Conservation (phyloP, 2,329 filamentous ascomycete genomes). For the Myriosclerotinia curreyana region DNA sequence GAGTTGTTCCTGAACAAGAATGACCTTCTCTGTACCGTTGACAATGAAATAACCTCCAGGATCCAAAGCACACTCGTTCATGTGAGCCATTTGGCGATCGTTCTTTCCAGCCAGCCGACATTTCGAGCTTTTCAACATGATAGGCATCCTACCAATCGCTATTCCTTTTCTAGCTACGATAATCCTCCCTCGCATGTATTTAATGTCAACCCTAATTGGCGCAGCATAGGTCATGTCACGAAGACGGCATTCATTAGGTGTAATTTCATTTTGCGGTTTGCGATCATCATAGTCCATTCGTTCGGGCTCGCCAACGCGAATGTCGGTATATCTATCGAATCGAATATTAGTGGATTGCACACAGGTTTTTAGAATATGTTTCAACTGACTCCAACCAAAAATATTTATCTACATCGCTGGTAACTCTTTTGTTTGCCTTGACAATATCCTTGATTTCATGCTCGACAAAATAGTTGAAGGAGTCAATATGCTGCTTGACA, state of each 20-base stretch:
- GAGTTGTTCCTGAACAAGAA: slow-evolving; percentile 94
- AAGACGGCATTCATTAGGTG: slow-evolving; percentile 92
- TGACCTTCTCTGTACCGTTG: slow-evolving; percentile 96
- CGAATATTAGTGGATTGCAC: not conserved
- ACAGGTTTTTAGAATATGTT: not conserved
- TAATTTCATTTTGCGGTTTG: slow-evolving; percentile 70
- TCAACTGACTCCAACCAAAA: slow-evolving; percentile 74
- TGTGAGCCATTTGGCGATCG: slow-evolving; percentile 81
- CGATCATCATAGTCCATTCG: slow-evolving; percentile 72
- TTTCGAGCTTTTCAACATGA: slow-evolving; percentile 96
- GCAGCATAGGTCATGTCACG: slow-evolving; percentile 98
- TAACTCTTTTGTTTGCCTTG: slow-evolving; percentile 80
- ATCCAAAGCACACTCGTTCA: slow-evolving; percentile 95
- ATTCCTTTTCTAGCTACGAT: slow-evolving; percentile 72
- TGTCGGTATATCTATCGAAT: slow-evolving; percentile 68
- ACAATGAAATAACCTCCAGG: slow-evolving; percentile 98
- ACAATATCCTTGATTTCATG: slow-evolving; percentile 97
- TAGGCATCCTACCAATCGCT: slow-evolving; percentile 83
- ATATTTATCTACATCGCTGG: slow-evolving; percentile 86
- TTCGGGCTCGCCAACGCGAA: slow-evolving; percentile 78
- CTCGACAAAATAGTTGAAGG: slow-evolving; percentile 97
- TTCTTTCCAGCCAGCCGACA: slow-evolving; percentile 82
- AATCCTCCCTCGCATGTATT: slow-evolving; percentile 79
- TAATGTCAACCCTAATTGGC: slow-evolving; percentile 88
- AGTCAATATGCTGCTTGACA: slow-evolving; percentile 86